Evolutionary conservation across 2,329 filamentous ascomycete genomes (phyloP).

Genomic region (Penicillium sp.): DNA sequence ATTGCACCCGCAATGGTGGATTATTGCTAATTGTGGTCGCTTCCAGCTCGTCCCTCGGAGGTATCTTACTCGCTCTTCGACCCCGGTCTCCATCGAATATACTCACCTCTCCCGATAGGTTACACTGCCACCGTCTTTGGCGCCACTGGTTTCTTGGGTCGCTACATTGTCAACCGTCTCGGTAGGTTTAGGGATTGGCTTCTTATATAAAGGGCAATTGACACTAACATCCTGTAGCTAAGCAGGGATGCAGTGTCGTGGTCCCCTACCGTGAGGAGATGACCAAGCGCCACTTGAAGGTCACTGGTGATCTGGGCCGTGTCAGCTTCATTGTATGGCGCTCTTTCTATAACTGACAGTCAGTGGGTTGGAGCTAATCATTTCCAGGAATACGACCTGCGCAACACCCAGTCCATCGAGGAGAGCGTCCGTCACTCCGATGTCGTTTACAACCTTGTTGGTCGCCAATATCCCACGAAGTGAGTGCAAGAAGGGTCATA

Average conservation of each 20-base stretch:
- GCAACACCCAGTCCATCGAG: slow-evolving; percentile 93
- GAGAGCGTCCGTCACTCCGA: slow-evolving; percentile 96
- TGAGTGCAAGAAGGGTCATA: slow-evolving; percentile 44
- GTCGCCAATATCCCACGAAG: slow-evolving; percentile 96
- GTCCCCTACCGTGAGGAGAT: slow-evolving; percentile 96
- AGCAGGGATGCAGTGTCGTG: slow-evolving; percentile 90
- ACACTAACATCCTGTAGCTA: slow-evolving; percentile 59
- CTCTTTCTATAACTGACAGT: not conserved
- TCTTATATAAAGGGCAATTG: not conserved
- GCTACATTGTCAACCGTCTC: slow-evolving; percentile 96
- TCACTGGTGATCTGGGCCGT: slow-evolving; percentile 89
- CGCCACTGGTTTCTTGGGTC: slow-evolving; percentile 90
- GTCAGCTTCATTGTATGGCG: slow-evolving; percentile 74
- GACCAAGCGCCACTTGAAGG: slow-evolving; percentile 94
- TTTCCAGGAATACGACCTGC: slow-evolving; percentile 82
- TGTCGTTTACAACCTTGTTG: slow-evolving; percentile 94
- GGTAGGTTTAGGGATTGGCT: slow-evolving; percentile 53
- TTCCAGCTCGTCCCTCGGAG: slow-evolving; percentile 77
- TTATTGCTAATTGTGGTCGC: slow-evolving; percentile 23
- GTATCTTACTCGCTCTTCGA: slow-evolving; percentile 50
- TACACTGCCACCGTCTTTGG: slow-evolving; percentile 98
- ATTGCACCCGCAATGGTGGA: slow-evolving; percentile 9
- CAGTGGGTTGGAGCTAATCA: not conserved
- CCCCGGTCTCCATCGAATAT: slow-evolving; percentile 17
- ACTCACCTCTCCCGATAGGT: slow-evolving; percentile 55